Percentiles rank a stretch among this genome's conserved stretches.
Evolutionary conservation across 306 rosid species (phyloP).

Genomic region (Rubus parviflorus): DNA sequence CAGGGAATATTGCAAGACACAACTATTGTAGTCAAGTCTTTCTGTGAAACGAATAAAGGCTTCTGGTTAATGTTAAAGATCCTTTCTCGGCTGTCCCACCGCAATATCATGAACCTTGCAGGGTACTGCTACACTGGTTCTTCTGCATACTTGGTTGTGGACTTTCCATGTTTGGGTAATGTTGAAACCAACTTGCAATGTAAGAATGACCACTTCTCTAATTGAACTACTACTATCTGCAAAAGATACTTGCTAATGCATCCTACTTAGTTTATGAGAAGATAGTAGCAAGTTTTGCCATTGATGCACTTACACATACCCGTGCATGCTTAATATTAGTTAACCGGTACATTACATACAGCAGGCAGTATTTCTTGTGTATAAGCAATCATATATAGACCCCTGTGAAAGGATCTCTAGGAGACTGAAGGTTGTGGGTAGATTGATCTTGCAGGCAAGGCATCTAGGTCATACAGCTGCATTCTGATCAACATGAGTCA

Average conservation of each 20-base stretch:
- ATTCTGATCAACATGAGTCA: background rate
- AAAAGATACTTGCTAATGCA: background rate
- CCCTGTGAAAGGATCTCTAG: background rate
- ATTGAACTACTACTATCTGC: background rate
- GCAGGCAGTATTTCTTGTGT: background rate
- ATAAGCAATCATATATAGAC: background rate
- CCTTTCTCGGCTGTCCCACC: conserved; percentile 19
- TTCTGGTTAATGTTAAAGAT: conserved; percentile 22
- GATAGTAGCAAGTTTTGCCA: background rate
- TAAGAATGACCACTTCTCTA: conserved; percentile 8
- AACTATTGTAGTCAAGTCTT: conserved; percentile 15
- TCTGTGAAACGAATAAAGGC: background rate
- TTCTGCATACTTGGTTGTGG: conserved; percentile 22
- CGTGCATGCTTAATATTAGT: background rate
- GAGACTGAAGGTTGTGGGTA: background rate
- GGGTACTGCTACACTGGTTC: conserved; percentile 27
- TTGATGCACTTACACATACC: background rate
- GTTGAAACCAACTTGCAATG: conserved; percentile 10
- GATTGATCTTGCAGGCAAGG: background rate
- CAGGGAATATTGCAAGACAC: conserved; percentile 26
- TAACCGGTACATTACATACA: background rate
- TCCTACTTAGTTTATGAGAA: background rate
- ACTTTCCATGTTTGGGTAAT: conserved; percentile 4
- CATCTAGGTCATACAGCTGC: background rate
- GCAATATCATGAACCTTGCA: conserved; percentile 29